Conservation (phyloP, 78 protist species). For the Thecamonas trahens region DNA sequence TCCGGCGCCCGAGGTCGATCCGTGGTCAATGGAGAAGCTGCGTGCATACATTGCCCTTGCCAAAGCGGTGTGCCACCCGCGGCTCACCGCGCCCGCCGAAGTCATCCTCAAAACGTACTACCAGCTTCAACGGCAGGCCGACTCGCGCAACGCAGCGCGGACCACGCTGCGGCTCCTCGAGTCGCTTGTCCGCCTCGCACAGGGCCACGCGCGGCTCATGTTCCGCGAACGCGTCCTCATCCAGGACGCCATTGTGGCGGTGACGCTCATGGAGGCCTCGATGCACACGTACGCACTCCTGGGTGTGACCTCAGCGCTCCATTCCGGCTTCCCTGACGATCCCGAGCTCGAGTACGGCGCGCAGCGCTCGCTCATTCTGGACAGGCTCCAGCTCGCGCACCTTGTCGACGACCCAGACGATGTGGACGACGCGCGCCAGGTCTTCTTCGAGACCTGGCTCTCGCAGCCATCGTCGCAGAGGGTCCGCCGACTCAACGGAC, state of each 20-base stretch:
- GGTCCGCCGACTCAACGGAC: too few species aligned
- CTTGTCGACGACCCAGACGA: too few species aligned
- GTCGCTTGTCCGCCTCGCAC: slow-evolving; percentile 25
- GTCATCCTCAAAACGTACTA: slow-evolving; percentile 48
- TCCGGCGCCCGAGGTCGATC: not conserved
- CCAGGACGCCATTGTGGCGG: slow-evolving; percentile 73
- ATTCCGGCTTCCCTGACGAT: slow-evolving; percentile 49
- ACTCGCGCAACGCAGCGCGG: slow-evolving; percentile 54
- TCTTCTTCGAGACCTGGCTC: too few species aligned
- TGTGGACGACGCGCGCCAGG: too few species aligned
- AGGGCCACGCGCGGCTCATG: slow-evolving; percentile 86
- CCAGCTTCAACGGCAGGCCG: slow-evolving; percentile 50
- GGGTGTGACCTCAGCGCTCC: slow-evolving; percentile 19
- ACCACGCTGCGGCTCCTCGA: slow-evolving; percentile 94
- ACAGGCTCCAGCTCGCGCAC: too few species aligned
- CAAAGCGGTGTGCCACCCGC: not conserved
- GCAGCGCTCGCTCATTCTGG: too few species aligned
- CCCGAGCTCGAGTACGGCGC: slow-evolving; percentile 35
- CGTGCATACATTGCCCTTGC: not conserved
- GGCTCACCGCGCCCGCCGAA: not conserved
- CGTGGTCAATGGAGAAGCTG: not conserved
- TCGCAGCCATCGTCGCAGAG: too few species aligned
- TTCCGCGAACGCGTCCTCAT: slow-evolving; percentile 19
- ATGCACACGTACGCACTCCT: slow-evolving; percentile 30
- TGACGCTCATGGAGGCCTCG: slow-evolving; percentile 56